Base-by-base conservation (phyloP, 139 green algal genomes). In the Coelastrella sp. region DNA sequence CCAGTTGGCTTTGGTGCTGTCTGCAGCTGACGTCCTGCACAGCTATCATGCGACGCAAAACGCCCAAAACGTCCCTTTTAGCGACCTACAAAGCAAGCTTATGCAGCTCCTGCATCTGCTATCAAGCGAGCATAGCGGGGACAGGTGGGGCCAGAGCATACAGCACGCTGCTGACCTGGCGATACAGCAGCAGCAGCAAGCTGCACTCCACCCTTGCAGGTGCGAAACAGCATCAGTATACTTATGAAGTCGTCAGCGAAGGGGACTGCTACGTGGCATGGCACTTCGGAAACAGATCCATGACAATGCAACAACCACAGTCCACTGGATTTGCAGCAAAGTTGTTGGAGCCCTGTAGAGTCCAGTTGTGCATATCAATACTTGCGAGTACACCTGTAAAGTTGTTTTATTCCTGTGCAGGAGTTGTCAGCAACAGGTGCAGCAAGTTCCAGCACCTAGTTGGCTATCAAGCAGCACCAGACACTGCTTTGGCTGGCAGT, bases 61-160 rank as follows among this genome's bases (percentile, higher is more conserved):
- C 32, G 32, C 32, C 32, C 32, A 47, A 47, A n/a, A n/a, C n/a
- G 32, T 47, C 32, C 32, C 32, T 47, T 47, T 47, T 47, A 47
- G 32, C 32, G 32, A 47, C 77, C 7, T 83, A 47, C 23, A 14
- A 32, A 14, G 14, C 8, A 83, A 60, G 54, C 10, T 83, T 4
- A 56, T 64, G 8, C 77, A 83, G 77, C 77, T 83, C 14, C 77
- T 83, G 77, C 77, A 83, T n/a, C 47, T 83, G 14, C 23, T 83
- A 47, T 56, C 77, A 59, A 47, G 32, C 23, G 58, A 17, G 17
- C 59, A n/a, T 20, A 14, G 2, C 32, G 13, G 32, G 3, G 8
- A 20, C 7, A 60, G 22, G 22, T 81, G n/a, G 17, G 32, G 47
- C 77, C 16, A 20, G 32, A 83, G 77, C 47, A 47, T 83, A 47